Evolutionary conservation across 352 stramenopile species (phyloP).

Genomic region (Phytopythium mirpurense): DNA sequence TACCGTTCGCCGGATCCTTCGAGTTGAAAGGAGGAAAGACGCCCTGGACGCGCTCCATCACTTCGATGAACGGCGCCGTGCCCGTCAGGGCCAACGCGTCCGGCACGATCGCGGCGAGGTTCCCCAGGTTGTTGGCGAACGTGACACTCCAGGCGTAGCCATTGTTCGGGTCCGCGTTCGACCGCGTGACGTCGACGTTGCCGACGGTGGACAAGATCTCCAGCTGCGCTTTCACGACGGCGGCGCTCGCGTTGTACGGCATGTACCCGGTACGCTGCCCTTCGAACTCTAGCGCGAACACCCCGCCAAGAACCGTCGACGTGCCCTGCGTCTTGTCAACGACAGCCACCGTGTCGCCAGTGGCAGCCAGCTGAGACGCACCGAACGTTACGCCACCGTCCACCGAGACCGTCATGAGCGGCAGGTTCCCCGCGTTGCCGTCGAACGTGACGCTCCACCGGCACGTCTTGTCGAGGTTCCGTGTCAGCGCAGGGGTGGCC

Average conservation of each 20-base stretch:
- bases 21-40: constrained; percentile 90
- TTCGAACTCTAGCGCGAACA: constrained; percentile 89
- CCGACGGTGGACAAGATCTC: constrained; percentile 88
- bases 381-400: constrained; percentile 33
- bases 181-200: constrained; percentile 81
- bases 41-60: constrained; percentile 73
- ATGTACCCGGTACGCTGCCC: constrained; percentile 90
- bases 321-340: constrained; percentile 34
- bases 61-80: constrained; percentile 76
- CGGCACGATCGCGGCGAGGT: constrained; percentile 65
- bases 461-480: constrained; percentile 67
- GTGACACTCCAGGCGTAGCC: constrained; percentile 92
- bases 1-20: constrained; percentile 74
- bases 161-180: constrained; percentile 86
- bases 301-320: constrained; percentile 46
- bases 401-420: constrained; percentile 47
- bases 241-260: constrained; percentile 82
- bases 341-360: constrained; percentile 46
- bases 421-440: constrained; percentile 86
- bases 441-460: constrained; percentile 93
- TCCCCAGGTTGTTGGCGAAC: constrained; percentile 90
- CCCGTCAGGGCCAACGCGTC: constrained; percentile 88
- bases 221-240: constrained; percentile 86
- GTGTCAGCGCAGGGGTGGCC: constrained; percentile 22
- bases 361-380: constrained; percentile 18